Evolutionary conservation across 1,284 basidiomycete species (phyloP), one percentile per base, ranked within the genome.

Genomic region (Mycena citricolor): DNA sequence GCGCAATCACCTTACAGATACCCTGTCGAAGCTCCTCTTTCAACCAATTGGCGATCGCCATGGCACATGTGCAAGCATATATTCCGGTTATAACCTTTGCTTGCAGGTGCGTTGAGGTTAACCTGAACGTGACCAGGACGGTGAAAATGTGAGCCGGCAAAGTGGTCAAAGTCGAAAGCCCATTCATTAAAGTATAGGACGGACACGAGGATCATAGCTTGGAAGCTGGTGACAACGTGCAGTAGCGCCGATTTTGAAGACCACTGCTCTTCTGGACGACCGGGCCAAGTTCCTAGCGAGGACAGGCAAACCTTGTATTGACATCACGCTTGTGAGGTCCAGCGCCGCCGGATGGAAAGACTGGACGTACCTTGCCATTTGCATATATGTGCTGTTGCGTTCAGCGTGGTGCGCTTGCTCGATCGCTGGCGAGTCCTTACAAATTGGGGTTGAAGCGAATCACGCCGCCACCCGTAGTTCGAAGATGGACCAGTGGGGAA

Each of bases 361-460:
- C 5, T 26, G 26, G 17, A 14, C 23, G 11, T 30, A 52, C 75
- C 55, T 75, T 75, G 38, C 76, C 76, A 39, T 52, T 53, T 29
- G 62, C 43, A 20, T 51, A 51, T 21, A 43, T 51, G 25, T 24
- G n/a, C n/a, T n/a, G n/a, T n/a, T n/a, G n/a, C n/a, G n/a, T n/a
- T n/a, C n/a, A n/a, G n/a, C n/a, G n/a, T n/a, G n/a, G n/a, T n/a
- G n/a, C n/a, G n/a, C n/a, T n/a, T n/a, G n/a, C n/a, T n/a, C n/a
- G n/a, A n/a, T n/a, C n/a, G n/a, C n/a, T n/a, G n/a, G n/a, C n/a
- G n/a, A n/a, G n/a, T n/a, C n/a, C 60, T 54, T 77, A 77, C n/a
- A 79, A 58, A 55, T 78, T 78, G 4, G 75, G 75, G 49, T 79
- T 78, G 61, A 78, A 78, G 22, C 74, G 61, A 23, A 78, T 75